phyloP scores from a whole-genome alignment of 768 basidiomycete genomes.

The Collybia nuda region DNA sequence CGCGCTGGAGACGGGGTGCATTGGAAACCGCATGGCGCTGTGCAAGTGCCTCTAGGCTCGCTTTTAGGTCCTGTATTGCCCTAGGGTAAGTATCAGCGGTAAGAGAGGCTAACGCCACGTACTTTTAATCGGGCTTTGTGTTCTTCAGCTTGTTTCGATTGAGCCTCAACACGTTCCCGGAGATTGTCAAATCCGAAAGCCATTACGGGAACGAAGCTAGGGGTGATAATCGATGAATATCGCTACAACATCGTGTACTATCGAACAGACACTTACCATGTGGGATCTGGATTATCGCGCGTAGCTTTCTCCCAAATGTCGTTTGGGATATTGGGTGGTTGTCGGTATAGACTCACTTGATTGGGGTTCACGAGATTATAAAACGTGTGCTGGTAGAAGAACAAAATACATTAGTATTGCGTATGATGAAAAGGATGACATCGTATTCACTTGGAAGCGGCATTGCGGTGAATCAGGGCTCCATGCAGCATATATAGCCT shows the following conservation, averaged over 20 bases:
- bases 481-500: constrained; percentile 70
- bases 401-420: background rate
- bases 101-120: background rate
- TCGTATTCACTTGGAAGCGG: constrained; percentile 69
- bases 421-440: background rate
- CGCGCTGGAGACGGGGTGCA: constrained; percentile 63
- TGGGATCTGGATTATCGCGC: constrained; percentile 79
- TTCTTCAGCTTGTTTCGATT: constrained; percentile 59
- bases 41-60: constrained; percentile 57
- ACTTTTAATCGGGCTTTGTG: constrained; percentile 72
- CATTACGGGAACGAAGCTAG: constrained; percentile 75
- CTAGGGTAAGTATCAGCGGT: background rate
- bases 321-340: constrained; percentile 70
- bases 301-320: constrained; percentile 81
- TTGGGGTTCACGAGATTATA: constrained; percentile 81
- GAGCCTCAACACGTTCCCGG: constrained; percentile 75
- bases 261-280: constrained; percentile 48
- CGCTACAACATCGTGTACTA: background rate
- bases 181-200: constrained; percentile 84
- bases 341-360: constrained; percentile 63
- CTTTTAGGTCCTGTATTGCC: constrained; percentile 57
- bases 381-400: constrained; percentile 61
- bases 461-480: constrained; percentile 66
- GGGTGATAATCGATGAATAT: constrained; percentile 2
- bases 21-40: constrained; percentile 68